Percentiles rank a stretch among this genome's conserved stretches.
Conservation (phyloP, 2,329 filamentous ascomycete species). For the Catunica adiposa region DNA sequence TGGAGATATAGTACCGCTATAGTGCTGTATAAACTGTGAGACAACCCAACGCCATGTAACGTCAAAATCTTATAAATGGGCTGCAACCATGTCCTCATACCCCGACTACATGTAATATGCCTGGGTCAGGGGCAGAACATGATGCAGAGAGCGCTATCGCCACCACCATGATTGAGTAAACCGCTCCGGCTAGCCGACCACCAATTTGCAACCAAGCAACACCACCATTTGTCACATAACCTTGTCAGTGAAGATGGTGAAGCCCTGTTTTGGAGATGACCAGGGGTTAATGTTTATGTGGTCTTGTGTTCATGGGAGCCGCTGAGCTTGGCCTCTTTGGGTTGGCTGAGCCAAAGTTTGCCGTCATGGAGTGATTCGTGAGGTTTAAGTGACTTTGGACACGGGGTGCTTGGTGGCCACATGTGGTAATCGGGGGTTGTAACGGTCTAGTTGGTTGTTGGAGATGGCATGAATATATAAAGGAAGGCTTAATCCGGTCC, state of each 20-base stretch:
- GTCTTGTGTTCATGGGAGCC: background rate
- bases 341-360: background rate
- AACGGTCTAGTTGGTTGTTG: background rate
- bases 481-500: background rate
- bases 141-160: too few relatives aligned
- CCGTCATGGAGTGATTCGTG: background rate
- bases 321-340: background rate
- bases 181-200: background rate
- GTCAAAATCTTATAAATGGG: too few relatives aligned
- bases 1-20: too few relatives aligned
- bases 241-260: background rate
- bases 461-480: background rate
- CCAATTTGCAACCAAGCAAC: background rate
- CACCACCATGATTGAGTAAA: too few relatives aligned
- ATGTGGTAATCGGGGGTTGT: background rate
- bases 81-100: too few relatives aligned
- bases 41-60: too few relatives aligned
- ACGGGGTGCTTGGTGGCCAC: background rate
- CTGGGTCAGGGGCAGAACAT: too few relatives aligned
- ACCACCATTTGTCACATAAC: background rate
- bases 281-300: background rate
- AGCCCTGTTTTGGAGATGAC: background rate
- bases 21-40: too few relatives aligned
- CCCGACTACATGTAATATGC: too few relatives aligned
- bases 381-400: background rate